Conservation (phyloP, 1,284 basidiomycete species). For the Trichosporon sp. region DNA sequence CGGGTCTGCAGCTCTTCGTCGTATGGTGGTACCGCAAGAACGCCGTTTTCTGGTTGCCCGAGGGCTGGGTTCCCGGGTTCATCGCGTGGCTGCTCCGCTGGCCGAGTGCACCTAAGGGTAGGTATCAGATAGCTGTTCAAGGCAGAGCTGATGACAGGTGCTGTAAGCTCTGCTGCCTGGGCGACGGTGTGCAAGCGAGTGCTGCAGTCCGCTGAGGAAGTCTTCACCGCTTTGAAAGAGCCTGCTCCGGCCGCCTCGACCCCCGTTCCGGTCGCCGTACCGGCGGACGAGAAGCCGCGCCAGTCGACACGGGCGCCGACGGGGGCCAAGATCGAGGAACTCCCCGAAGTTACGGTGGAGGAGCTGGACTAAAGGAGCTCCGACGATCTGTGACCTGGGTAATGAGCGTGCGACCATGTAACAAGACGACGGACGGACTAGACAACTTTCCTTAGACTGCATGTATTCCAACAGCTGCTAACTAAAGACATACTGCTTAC, state of each 20-base stretch:
- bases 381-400: neutral
- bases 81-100: constrained; percentile 68
- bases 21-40: constrained; percentile 83
- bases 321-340: constrained; percentile 31
- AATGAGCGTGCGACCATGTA: neutral
- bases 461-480: neutral
- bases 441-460: neutral
- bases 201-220: constrained; percentile 63
- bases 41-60: constrained; percentile 86
- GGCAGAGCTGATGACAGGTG: constrained; percentile 54
- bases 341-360: constrained; percentile 6
- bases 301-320: constrained; percentile 8
- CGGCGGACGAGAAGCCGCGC: constrained; percentile 9
- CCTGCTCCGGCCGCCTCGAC: constrained; percentile 13
- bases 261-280: constrained; percentile 14
- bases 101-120: constrained; percentile 45
- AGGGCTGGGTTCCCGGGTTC: constrained; percentile 74
- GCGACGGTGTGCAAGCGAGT: constrained; percentile 81
- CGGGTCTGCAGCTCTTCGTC: constrained; percentile 72
- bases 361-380: neutral
- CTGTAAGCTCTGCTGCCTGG: constrained; percentile 84
- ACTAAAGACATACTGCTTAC: neutral
- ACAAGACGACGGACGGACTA: neutral
- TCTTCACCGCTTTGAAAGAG: constrained; percentile 57
- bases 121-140: constrained; percentile 1